Evolutionary conservation across 345 rosid species (phyloP), one percentile per base, ranked within the genome.

Genomic region (Salix suchowensis): DNA sequence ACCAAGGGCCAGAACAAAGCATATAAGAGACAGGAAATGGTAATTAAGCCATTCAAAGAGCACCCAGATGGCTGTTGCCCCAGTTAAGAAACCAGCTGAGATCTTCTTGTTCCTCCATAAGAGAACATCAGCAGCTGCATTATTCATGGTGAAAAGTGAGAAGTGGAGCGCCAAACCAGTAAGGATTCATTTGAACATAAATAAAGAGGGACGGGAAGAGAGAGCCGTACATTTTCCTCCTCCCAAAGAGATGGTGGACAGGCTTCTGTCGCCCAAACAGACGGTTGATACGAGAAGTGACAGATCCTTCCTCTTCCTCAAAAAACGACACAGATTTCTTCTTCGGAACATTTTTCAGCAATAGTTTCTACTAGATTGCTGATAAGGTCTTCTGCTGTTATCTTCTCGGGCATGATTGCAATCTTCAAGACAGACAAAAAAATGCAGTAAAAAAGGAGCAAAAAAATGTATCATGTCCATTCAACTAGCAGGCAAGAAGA

Each of bases 61-160:
- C 83, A 91, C 83, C 98, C 98, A 94, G 67, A 90, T 46, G 71
- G 87, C 87, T 11, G 98, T 94, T 55, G 98, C 98, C 74, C 82
- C 88, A 65, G 77, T 78, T 55, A 94, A 77, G 71, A 89, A 74
- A 68, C 97, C 74, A 13, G 91, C 97, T 30, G 98, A 94, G 68
- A 92, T 91, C 89, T 94, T 92, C 88, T 92, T 94, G 88, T 92
- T 91, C 92, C 97, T 94, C 98, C 98, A 94, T 64, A 94, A 76
- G 79, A 94, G 85, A 46, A 94, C 97, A 91, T 94, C 98, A 85
- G 99, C 99, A 90, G 99, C 98, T 96, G 81, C 76, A 67, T 26
- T 75, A 83, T 71, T 70, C 76, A 23, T 12, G 46, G 40, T 13
- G 52, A 42, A 42, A 23, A 68, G 46, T 40, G 52, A 12, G 34